Conservation (phyloP, 495 filamentous ascomycete genomes). For the Penicillium parvum region DNA sequence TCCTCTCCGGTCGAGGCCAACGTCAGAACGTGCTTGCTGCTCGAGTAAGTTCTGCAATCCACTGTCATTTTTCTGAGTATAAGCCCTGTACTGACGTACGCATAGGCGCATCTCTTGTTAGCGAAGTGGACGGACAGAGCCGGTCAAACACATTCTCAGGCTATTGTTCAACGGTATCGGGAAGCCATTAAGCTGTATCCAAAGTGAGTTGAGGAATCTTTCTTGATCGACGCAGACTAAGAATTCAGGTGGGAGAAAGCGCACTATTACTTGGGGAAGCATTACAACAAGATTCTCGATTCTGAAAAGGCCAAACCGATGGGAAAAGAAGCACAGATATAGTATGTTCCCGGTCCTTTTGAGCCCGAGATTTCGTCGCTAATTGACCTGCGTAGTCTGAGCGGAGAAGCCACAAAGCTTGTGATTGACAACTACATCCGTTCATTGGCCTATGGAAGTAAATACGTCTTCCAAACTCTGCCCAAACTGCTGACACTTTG, state of each 20-base stretch:
- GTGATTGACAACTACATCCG: conserved; percentile 91
- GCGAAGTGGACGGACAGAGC: conserved; percentile 96
- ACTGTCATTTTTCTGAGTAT: background rate
- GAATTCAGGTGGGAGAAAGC: conserved; percentile 81
- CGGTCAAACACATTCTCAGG: conserved; percentile 79
- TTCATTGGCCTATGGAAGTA: conserved; percentile 79
- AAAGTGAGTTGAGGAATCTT: conserved; percentile 19
- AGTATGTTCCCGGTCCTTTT: conserved; percentile 26
- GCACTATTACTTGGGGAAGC: conserved; percentile 92
- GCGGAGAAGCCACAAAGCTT: conserved; percentile 78
- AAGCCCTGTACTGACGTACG: background rate
- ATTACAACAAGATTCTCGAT: conserved; percentile 95
- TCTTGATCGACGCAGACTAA: background rate
- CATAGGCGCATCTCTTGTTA: conserved; percentile 74
- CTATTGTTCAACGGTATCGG: conserved; percentile 73
- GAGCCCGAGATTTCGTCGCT: background rate
- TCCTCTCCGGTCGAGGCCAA: conserved; percentile 32
- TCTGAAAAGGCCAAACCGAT: conserved; percentile 74
- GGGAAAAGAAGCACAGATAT: conserved; percentile 55
- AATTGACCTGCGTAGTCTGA: conserved; percentile 34
- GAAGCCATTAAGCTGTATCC: conserved; percentile 54
- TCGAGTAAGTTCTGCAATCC: conserved; percentile 24
- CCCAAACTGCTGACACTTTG: conserved; percentile 88
- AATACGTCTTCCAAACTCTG: conserved; percentile 91
- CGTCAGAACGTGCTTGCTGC: conserved; percentile 47